Evolutionary conservation across 768 basidiomycete species (phyloP).

Genomic region (Naematelia encephala): DNA sequence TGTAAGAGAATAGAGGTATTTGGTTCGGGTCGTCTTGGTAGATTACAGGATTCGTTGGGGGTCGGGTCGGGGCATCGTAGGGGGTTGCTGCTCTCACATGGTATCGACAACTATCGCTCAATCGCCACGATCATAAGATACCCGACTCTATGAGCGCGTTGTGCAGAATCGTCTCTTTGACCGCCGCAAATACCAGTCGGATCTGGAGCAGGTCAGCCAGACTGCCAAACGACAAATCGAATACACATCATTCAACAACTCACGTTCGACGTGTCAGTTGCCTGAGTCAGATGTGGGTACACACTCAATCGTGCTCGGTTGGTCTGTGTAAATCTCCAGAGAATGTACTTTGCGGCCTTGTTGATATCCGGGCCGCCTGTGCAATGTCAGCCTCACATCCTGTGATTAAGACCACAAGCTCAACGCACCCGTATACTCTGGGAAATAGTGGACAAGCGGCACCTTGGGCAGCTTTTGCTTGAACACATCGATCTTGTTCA

Average conservation of each 20-base stretch:
- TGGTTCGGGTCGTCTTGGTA: too few species aligned
- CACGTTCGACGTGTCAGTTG: constrained; percentile 83
- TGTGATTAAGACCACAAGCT: too few species aligned
- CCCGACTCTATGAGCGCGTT: constrained; percentile 82
- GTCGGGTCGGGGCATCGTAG: not conserved
- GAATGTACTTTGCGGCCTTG: constrained; percentile 89
- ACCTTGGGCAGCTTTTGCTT: constrained; percentile 67
- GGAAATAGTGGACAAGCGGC: constrained; percentile 61
- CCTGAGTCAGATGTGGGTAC: constrained; percentile 87
- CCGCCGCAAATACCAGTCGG: constrained; percentile 73
- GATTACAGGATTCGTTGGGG: too few species aligned
- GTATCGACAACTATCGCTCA: not conserved
- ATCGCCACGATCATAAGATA: constrained; percentile 58
- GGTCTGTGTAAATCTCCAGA: constrained; percentile 92
- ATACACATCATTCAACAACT: constrained; percentile 17
- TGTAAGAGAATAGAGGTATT: too few species aligned
- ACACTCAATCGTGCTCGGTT: constrained; percentile 60
- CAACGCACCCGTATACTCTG: constrained; percentile 66
- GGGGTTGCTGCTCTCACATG: not conserved
- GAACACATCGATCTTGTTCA: constrained; percentile 65
- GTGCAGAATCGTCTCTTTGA: constrained; percentile 89
- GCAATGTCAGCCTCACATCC: too few species aligned
- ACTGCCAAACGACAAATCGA: not conserved
- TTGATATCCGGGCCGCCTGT: constrained; percentile 78
- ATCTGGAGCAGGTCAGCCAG: constrained; percentile 52